Evolutionary conservation across 148 eudicot species (phyloP), one percentile per base, ranked within the genome.

Genomic region (Silene uniflora): DNA sequence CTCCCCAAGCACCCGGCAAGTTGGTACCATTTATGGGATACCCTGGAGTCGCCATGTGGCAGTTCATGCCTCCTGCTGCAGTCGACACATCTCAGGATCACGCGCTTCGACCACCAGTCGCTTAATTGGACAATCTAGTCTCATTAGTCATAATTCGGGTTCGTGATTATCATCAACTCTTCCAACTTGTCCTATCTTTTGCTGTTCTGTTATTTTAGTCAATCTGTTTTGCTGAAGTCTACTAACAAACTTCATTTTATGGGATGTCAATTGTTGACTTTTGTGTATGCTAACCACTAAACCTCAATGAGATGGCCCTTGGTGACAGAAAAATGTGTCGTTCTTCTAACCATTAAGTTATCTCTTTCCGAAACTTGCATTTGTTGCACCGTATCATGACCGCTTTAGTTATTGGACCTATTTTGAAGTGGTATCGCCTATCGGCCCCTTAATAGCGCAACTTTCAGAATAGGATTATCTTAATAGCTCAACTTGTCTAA

Each of bases 1-100:
- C 83, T 49, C 79, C 81, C 58, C 95, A 82, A 79, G 85, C 83
- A 7, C 85, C 78, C 9, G 90, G 83, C 79, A 90, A 88, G 79
- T 77, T 88, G 77, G 87, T 88, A 32, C 95, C 95, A 0, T 58
- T 87, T 11, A 73, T 90, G 56, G 75, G 90, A 73, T 90, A 88
- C 84, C 95, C 95, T 0, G 90, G 92, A 74, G 87, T 88, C 23
- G 90, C 90, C 74, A 90, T 90, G 95, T 90, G 95, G 95, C 95
- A 88, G 80, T 90, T 90, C 84, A 86, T 90, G 95, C 92, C 95
- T 7, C 89, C 92, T 54, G 88, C 92, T 71, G 82, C 89, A 6
- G 95, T 90, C 12, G 95, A 90, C 73, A 88, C 95, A 72, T 88
- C 95, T 1, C 90, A 88, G 78, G 92, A 90, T 84, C 92, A 90